phyloP scores from a whole-genome alignment of 371 early-diverging fungal species.

The Apophysomyces ossiformis region DNA sequence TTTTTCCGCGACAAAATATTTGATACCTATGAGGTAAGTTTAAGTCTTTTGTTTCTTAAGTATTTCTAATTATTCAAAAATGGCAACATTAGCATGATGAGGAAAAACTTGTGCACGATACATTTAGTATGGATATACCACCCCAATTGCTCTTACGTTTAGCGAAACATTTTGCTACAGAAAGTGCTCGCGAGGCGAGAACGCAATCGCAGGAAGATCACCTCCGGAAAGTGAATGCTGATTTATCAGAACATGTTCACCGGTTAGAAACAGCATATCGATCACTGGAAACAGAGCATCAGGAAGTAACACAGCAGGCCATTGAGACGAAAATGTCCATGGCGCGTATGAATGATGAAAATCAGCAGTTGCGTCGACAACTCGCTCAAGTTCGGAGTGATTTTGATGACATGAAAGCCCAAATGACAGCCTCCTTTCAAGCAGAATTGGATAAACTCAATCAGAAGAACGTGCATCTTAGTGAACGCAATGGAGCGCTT shows the following conservation, averaged over 20 bases:
- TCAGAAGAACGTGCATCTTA: constrained; percentile 48
- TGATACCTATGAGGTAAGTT: constrained; percentile 65
- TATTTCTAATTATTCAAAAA: not conserved
- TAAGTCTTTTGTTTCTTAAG: too few relatives aligned
- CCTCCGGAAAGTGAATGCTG: constrained; percentile 67
- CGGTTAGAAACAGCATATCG: constrained; percentile 63
- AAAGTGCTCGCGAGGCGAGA: constrained; percentile 37
- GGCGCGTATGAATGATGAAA: constrained; percentile 53
- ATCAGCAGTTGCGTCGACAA: constrained; percentile 61
- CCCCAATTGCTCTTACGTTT: constrained; percentile 23
- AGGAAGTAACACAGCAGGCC: constrained; percentile 60
- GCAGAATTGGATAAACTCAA: constrained; percentile 63
- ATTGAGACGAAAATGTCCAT: constrained; percentile 60
- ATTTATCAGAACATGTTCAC: constrained; percentile 61
- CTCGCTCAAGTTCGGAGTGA: constrained; percentile 39
- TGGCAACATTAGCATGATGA: constrained; percentile 19
- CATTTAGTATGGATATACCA: constrained; percentile 36
- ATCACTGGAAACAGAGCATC: constrained; percentile 74
- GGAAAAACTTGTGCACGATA: constrained; percentile 38
- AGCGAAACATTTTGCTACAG: constrained; percentile 30
- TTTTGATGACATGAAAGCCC: constrained; percentile 35
- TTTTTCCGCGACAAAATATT: constrained; percentile 82
- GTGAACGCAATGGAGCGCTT: not conserved
- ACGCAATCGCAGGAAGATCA: constrained; percentile 49
- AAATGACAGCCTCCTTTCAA: constrained; percentile 46